Conservation (phyloP, 2,329 filamentous ascomycete genomes). For the Xylaria multiplex region DNA sequence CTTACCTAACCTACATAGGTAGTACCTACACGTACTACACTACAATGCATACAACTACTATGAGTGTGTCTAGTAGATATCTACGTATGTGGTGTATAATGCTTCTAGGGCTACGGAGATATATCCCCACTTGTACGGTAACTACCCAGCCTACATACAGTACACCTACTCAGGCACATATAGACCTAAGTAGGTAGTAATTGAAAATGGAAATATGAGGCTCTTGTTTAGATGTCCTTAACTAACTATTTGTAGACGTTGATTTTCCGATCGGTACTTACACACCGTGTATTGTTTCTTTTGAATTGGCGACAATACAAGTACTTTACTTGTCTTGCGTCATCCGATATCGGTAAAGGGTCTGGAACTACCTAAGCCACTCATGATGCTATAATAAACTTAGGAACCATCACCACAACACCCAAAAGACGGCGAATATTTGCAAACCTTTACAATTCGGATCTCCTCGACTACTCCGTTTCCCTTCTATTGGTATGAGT, state of each 20-base stretch:
- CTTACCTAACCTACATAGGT: too few relatives aligned
- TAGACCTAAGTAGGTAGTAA: not conserved
- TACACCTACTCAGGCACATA: not conserved
- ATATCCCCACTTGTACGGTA: too few relatives aligned
- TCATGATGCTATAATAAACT: not conserved
- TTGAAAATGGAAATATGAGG: not conserved
- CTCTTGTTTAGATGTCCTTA: constrained; percentile 4
- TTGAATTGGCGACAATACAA: not conserved
- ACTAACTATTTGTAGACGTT: not conserved
- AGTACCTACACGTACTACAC: not conserved
- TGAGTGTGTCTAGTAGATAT: too few relatives aligned
- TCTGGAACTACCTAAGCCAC: not conserved
- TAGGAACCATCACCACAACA: not conserved
- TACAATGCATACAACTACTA: too few relatives aligned
- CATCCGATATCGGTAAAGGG: constrained; percentile 9
- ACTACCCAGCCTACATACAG: too few relatives aligned
- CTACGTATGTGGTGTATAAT: too few relatives aligned
- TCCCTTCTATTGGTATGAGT: too few relatives aligned
- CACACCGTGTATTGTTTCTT: not conserved
- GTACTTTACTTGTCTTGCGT: not conserved
- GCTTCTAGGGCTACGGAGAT: too few relatives aligned
- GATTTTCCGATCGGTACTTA: not conserved
- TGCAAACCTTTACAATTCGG: not conserved
- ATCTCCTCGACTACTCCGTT: not conserved
- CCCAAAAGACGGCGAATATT: not conserved